These are phyloP conservation scores for Bothriochloa decipiens DNA, from an alignment of 176 grass and related monocot species.

Conservation along the genomic window DNA sequence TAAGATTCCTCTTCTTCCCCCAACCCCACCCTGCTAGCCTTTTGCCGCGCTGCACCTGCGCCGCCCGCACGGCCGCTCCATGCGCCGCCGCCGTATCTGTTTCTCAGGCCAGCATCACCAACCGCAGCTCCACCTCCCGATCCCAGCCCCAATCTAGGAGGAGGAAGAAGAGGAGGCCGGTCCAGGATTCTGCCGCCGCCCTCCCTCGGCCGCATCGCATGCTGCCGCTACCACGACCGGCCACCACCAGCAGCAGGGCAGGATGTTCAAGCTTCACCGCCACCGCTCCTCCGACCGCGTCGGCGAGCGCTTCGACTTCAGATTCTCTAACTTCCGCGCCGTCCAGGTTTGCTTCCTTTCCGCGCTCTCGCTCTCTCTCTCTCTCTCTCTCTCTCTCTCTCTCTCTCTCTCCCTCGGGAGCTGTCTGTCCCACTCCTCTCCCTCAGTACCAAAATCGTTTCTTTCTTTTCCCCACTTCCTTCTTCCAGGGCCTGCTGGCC, in stretches of 20 bases:
- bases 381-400: too few relatives aligned
- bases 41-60: neutral
- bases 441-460: neutral
- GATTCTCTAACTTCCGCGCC: constrained; percentile 81
- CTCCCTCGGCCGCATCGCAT: neutral
- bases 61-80: too few relatives aligned
- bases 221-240: neutral
- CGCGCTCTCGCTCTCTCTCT: too few relatives aligned
- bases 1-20: constrained; percentile 35
- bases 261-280: constrained; percentile 97
- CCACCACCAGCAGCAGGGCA: neutral
- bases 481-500: too few relatives aligned
- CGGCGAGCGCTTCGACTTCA: constrained; percentile 91
- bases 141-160: neutral
- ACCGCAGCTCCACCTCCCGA: neutral
- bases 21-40: neutral
- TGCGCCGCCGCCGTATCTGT: neutral
- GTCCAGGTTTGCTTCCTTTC: constrained; percentile 55
- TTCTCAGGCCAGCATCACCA: neutral
- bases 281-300: constrained; percentile 74
- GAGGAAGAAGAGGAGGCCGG: neutral
- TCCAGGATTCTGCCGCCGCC: neutral
- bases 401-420: neutral
- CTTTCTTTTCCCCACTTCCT: neutral
- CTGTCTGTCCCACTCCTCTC: neutral